Conservation (phyloP, 352 stramenopile genomes). For the Aphanomyces astaci region DNA sequence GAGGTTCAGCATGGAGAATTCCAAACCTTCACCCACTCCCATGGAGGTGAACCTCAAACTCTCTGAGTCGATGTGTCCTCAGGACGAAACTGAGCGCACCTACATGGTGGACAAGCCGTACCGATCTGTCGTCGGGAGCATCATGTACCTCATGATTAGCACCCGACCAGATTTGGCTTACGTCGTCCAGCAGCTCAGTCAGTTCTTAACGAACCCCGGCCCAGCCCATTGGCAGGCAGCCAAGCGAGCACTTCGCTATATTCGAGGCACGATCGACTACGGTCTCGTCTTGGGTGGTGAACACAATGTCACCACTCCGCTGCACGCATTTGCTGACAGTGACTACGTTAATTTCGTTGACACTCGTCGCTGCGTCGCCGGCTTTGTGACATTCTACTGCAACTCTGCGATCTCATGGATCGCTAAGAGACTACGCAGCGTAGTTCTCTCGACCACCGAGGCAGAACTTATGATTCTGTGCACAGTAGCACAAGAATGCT, state of each 20-base stretch:
- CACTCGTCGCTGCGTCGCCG: too few species aligned
- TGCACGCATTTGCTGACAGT: too few species aligned
- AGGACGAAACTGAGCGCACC: not conserved
- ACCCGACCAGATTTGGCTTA: conserved; percentile 4
- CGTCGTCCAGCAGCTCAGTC: conserved; percentile 25
- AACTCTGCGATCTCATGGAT: too few species aligned
- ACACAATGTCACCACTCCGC: too few species aligned
- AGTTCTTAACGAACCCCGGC: conserved; percentile 23
- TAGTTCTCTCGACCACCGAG: conserved; percentile 26
- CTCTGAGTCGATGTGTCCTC: conserved; percentile 1
- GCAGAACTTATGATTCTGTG: conserved; percentile 14
- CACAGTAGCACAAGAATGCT: conserved; percentile 19
- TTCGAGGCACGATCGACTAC: conserved; percentile 22
- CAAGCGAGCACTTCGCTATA: conserved; percentile 19
- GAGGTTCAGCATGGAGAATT: not conserved
- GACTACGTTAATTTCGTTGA: too few species aligned
- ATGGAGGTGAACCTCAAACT: not conserved
- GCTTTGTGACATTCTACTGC: too few species aligned
- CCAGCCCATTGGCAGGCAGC: conserved; percentile 24
- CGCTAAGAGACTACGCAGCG: conserved; percentile 27
- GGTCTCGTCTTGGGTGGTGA: conserved; percentile 14
- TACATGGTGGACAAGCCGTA: conserved; percentile 2
- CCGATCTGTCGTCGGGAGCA: conserved; percentile 11
- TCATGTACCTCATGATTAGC: conserved; percentile 26
- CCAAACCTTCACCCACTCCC: not conserved